Evolutionary conservation across 192 early-diverging fungal genomes (phyloP).

Genomic region (Podochytrium sp.): DNA sequence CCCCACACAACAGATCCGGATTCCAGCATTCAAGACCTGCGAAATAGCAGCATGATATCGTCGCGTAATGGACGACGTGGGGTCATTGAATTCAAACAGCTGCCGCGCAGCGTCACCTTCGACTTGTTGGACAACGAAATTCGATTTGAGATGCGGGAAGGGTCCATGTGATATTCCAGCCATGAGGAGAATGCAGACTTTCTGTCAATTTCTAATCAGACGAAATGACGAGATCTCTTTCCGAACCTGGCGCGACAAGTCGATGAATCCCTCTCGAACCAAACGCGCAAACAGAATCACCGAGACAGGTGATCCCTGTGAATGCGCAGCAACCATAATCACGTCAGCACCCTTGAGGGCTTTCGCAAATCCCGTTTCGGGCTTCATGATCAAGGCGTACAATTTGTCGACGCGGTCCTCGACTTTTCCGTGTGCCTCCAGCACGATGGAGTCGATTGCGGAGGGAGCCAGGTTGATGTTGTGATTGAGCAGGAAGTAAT

Average conservation of each 20-base stretch:
- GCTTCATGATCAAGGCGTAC: conserved; percentile 69
- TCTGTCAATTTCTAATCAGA: too few relatives aligned
- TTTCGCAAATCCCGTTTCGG: conserved; percentile 31
- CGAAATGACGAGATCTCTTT: too few relatives aligned
- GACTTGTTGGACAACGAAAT: conserved; percentile 83
- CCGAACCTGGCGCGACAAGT: conserved; percentile 71
- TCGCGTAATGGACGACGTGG: conserved; percentile 66
- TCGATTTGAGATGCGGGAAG: conserved; percentile 80
- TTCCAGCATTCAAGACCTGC: conserved; percentile 67
- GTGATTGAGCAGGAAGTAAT: conserved; percentile 42
- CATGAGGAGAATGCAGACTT: conserved; percentile 62
- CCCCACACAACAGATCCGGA: conserved; percentile 78
- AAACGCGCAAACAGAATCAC: conserved; percentile 76
- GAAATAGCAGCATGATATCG: conserved; percentile 74
- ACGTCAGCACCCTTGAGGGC: conserved; percentile 65
- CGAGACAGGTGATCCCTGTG: conserved; percentile 91
- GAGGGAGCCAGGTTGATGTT: conserved; percentile 38
- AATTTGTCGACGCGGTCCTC: conserved; percentile 82
- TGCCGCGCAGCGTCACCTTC: conserved; percentile 90
- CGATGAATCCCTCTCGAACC: conserved; percentile 67
- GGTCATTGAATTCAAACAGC: conserved; percentile 92
- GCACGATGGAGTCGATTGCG: conserved; percentile 76
- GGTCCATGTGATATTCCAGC: conserved; percentile 89
- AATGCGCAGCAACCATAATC: conserved; percentile 89
- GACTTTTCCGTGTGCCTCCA: conserved; percentile 93